Base-by-base conservation (phyloP, 345 rosid genomes). In the Aegle marmelos region DNA sequence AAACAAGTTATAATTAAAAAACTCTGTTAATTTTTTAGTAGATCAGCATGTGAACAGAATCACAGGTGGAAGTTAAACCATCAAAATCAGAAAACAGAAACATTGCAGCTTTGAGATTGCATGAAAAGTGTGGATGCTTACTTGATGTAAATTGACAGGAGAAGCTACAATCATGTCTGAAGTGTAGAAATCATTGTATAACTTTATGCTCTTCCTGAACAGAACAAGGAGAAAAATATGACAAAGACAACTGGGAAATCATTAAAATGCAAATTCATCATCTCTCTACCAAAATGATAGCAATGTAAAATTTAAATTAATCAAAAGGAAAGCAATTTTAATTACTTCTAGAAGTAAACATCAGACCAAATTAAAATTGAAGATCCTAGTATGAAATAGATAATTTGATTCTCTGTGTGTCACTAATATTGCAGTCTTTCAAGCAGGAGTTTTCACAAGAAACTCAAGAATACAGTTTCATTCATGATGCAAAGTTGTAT, bases 91-190 rank as follows among this genome's bases (percentile, higher is more conserved):
- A 13, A 31, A 66, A 66, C 65, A 72, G 14, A 60, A 61, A 30
- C 39, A 68, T 7, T 14, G 56, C 31, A 67, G 37, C 28, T 27
- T 50, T 24, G 37, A 27, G 21, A 72, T 45, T 37, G 39, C n/a
- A 30, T 9, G 24, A 25, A 79, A 72, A 70, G 66, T 70, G 53
- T 73, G 64, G 60, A 71, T 84, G 68, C 90, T 83, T 90, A 95
- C 97, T 41, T 84, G 73, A 64, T 85, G 88, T 78, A 95, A 81
- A 77, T 82, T 85, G 78, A 93, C 79, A 81, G 98, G 96, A 81
- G 99, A 95, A 79, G 98, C 97, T 81, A 95, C 87, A 81, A 95
- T 93, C 70, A 95, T 82, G 78, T 95, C 99, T 4, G 99, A 92
- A 74, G 97, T 86, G 82, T 95, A 91, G 78, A 93, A 93, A 79